Percentiles rank a stretch among this genome's conserved stretches.
These are phyloP conservation scores for Alternaria burnsii DNA, from an alignment of 2,329 filamentous ascomycete genomes.

Conservation along the genomic window DNA sequence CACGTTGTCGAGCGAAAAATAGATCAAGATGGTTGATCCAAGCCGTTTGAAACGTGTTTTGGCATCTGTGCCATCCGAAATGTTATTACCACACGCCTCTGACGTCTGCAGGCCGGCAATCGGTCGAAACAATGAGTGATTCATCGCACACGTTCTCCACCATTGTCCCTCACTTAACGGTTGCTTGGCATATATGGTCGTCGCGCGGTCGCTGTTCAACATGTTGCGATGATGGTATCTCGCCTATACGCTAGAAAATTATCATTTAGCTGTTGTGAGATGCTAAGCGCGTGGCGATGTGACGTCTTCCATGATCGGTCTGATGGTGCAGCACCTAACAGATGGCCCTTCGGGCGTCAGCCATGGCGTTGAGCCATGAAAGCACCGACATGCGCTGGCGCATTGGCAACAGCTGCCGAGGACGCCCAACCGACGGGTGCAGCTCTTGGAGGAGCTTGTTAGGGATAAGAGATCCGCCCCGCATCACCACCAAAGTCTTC, in stretches of 20 bases:
- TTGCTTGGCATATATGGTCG: slow-evolving; percentile 6
- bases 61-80: background rate
- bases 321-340: slow-evolving; percentile 2
- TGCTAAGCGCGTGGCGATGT: slow-evolving; percentile 20
- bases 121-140: slow-evolving; percentile 29
- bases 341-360: background rate
- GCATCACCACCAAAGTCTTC: background rate
- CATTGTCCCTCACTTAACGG: background rate
- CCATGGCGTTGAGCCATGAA: slow-evolving; percentile 20
- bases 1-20: slow-evolving; percentile 7
- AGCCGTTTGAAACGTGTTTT: slow-evolving; percentile 10
- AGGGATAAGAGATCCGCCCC: slow-evolving; percentile 11
- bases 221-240: slow-evolving; percentile 9
- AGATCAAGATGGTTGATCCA: background rate
- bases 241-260: slow-evolving; percentile 8
- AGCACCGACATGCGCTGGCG: slow-evolving; percentile 19
- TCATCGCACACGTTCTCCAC: slow-evolving; percentile 16
- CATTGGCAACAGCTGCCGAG: slow-evolving; percentile 20
- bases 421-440: slow-evolving; percentile 6
- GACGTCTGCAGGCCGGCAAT: background rate
- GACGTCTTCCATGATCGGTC: slow-evolving; percentile 15
- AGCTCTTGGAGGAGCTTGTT: slow-evolving; percentile 23
- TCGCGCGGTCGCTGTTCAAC: slow-evolving; percentile 14
- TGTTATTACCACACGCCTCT: slow-evolving; percentile 2
- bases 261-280: slow-evolving; percentile 13